Conservation (phyloP, 805 yeast species). For the Cyberlindnera veronae region DNA sequence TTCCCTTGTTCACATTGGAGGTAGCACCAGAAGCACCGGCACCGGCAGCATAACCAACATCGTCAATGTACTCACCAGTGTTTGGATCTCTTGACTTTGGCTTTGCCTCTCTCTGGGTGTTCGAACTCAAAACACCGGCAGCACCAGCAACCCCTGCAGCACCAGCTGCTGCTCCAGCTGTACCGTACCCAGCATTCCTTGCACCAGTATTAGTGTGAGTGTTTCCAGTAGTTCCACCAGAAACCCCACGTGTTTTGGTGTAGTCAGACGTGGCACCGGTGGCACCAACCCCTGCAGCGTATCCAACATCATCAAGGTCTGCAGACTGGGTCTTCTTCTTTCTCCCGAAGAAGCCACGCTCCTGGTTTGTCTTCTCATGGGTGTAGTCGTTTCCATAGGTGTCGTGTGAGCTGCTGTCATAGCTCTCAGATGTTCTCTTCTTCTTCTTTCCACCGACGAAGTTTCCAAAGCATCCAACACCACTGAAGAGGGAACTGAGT, state of each 20-base stretch:
- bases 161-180: conserved; percentile 1
- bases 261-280: conserved; percentile 14
- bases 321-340: conserved; percentile 11
- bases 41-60: too few relatives aligned
- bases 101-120: too few relatives aligned
- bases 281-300: conserved; percentile 15
- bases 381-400: conserved; percentile 28
- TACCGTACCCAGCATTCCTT: conserved; percentile 4
- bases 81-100: conserved; percentile 4
- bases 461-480: conserved; percentile 22
- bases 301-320: conserved; percentile 15
- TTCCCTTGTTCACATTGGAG: background rate
- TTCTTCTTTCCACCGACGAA: conserved; percentile 11
- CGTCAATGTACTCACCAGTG: conserved; percentile 1
- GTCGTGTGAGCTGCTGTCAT: conserved; percentile 27
- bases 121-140: conserved; percentile 2
- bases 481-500: conserved; percentile 19
- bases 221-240: background rate
- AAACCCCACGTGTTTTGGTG: conserved; percentile 5
- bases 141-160: conserved; percentile 6
- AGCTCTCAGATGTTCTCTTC: conserved; percentile 18
- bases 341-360: conserved; percentile 16
- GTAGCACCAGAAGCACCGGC: conserved; percentile 13
- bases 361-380: conserved; percentile 15
- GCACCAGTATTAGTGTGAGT: conserved; percentile 3